These are phyloP conservation scores for Globisporangium mamillatum DNA, from an alignment of 352 stramenopile species.

Conservation along the genomic window DNA sequence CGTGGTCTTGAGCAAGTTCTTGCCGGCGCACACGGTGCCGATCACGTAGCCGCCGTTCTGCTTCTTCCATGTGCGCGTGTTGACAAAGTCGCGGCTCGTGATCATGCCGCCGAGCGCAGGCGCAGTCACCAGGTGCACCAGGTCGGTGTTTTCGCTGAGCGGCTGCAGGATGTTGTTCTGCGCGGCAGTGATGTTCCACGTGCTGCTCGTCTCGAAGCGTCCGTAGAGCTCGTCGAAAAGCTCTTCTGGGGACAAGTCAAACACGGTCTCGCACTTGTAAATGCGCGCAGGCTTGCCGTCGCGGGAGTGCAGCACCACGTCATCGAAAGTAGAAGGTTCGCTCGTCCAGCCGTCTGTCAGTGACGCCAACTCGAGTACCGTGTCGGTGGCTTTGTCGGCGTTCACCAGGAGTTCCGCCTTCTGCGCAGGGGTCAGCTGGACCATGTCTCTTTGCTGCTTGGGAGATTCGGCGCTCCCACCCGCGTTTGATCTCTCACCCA, in stretches of 20 bases:
- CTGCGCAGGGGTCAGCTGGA: constrained; percentile 45
- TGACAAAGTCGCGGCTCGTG: constrained; percentile 80
- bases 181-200: constrained; percentile 75
- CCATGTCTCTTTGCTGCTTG: constrained; percentile 32
- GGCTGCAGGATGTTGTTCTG: constrained; percentile 74
- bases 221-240: constrained; percentile 78
- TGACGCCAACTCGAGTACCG: constrained; percentile 49
- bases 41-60: constrained; percentile 76
- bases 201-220: constrained; percentile 68
- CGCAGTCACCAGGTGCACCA: constrained; percentile 68
- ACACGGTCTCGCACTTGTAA: constrained; percentile 71
- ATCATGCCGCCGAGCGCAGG: constrained; percentile 72
- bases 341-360: constrained; percentile 57
- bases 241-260: constrained; percentile 69
- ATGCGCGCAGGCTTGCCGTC: constrained; percentile 72
- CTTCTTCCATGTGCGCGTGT: constrained; percentile 69
- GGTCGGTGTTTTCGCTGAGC: constrained; percentile 65
- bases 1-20: constrained; percentile 61
- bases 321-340: constrained; percentile 58
- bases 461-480: constrained; percentile 1
- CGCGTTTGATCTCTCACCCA: not conserved
- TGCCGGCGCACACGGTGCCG: constrained; percentile 57
- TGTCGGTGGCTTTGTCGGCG: constrained; percentile 48
- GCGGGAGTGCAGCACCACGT: constrained; percentile 60
- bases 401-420: constrained; percentile 47